Evolutionary conservation across 1,284 basidiomycete genomes (phyloP).

Genomic region (Wallemia mellicola): DNA sequence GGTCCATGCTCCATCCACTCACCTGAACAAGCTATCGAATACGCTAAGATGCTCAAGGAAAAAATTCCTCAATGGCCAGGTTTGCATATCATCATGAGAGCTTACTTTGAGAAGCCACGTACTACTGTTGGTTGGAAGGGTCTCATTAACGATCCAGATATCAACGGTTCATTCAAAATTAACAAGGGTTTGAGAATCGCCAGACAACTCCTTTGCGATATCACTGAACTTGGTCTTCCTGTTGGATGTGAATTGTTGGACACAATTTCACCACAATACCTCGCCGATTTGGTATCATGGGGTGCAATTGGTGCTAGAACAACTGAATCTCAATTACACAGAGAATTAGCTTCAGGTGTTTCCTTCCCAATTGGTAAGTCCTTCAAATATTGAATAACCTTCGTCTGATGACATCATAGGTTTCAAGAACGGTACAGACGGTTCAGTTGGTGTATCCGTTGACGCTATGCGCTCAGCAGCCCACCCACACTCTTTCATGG

Average conservation of each 20-base stretch:
- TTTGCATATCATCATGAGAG: constrained; percentile 81
- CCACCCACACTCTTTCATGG: constrained; percentile 65
- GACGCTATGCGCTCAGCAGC: constrained; percentile 72
- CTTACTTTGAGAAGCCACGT: constrained; percentile 71
- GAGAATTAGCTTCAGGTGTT: constrained; percentile 62
- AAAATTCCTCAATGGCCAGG: constrained; percentile 38
- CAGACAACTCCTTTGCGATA: constrained; percentile 55
- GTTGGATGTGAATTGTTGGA: constrained; percentile 59
- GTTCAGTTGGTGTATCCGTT: constrained; percentile 47
- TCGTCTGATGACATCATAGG: too few species aligned
- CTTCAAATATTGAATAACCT: too few species aligned
- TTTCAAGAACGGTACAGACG: constrained; percentile 28
- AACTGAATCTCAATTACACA: constrained; percentile 87
- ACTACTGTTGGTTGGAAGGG: constrained; percentile 98
- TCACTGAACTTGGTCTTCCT: constrained; percentile 56
- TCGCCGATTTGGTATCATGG: constrained; percentile 84
- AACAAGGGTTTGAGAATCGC: constrained; percentile 87
- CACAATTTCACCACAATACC: constrained; percentile 52
- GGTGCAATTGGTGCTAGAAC: constrained; percentile 89
- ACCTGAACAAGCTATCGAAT: constrained; percentile 49
- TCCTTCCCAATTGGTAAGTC: constrained; percentile 75
- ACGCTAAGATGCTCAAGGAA: constrained; percentile 43
- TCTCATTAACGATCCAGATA: constrained; percentile 42
- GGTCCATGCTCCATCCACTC: constrained; percentile 85
- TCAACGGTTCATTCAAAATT: constrained; percentile 38